These are phyloP conservation scores for Fusarium tjaetaba DNA, from an alignment of 2,329 filamentous ascomycete species.

Conservation along the genomic window DNA sequence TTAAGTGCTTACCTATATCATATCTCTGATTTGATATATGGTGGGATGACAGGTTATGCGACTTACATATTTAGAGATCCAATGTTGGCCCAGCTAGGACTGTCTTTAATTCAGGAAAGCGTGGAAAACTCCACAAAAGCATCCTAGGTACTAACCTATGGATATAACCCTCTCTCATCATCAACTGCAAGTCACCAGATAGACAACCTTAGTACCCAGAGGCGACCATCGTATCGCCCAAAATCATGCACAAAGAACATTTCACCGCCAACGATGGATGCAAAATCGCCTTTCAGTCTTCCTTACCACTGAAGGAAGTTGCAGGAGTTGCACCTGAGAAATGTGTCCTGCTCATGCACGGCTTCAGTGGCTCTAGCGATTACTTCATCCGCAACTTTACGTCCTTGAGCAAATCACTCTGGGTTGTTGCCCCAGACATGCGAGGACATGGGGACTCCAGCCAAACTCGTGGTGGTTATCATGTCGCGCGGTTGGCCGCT, in stretches of 20 bases:
- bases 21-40: not conserved
- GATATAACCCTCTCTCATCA: not conserved
- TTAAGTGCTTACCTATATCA: not conserved
- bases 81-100: not conserved
- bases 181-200: not conserved
- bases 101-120: not conserved
- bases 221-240: not conserved
- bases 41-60: not conserved
- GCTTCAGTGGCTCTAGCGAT: constrained; percentile 44
- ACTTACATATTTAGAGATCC: not conserved
- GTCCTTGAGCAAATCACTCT: constrained; percentile 31
- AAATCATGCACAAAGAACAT: constrained; percentile 31
- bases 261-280: constrained; percentile 40
- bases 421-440: constrained; percentile 44
- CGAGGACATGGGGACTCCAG: constrained; percentile 41
- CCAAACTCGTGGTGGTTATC: constrained; percentile 38
- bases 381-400: constrained; percentile 40
- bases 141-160: not conserved
- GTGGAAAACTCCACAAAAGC: constrained; percentile 1
- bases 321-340: constrained; percentile 3
- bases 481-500: constrained; percentile 40
- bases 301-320: constrained; percentile 26
- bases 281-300: constrained; percentile 39
- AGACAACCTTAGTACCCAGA: not conserved
- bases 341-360: constrained; percentile 43